Evolutionary conservation across 2,329 filamentous ascomycete species (phyloP).

Genomic region (Trichophyton equinum): DNA sequence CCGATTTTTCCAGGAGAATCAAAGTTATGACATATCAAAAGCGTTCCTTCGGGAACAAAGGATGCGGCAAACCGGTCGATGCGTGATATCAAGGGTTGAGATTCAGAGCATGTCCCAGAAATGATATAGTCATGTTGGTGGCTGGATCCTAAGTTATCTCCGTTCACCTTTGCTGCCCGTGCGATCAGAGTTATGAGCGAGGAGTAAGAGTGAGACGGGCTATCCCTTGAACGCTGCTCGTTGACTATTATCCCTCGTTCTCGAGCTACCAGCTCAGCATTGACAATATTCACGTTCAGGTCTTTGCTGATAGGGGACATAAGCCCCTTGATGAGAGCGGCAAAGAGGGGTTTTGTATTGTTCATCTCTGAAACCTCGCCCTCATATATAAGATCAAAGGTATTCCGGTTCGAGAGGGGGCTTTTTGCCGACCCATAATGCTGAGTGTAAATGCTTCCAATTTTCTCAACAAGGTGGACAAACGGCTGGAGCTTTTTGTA

Average conservation of each 20-base stretch:
- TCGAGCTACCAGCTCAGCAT: constrained; percentile 60
- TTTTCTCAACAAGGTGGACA: constrained; percentile 62
- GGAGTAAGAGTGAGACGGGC: constrained; percentile 51
- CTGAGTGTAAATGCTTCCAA: constrained; percentile 68
- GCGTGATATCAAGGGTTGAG: constrained; percentile 50
- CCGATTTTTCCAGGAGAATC: constrained; percentile 75
- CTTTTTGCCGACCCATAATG: constrained; percentile 43
- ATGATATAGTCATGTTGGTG: constrained; percentile 40
- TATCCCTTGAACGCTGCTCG: constrained; percentile 54
- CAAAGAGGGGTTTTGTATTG: constrained; percentile 67
- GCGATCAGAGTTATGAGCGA: constrained; percentile 59
- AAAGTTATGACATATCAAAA: constrained; percentile 71
- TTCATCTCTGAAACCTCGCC: constrained; percentile 58
- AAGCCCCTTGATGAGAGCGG: constrained; percentile 65
- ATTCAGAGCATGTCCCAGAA: constrained; percentile 28
- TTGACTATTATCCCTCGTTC: constrained; percentile 68
- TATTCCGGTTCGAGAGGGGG: constrained; percentile 45
- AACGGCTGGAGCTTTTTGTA: constrained; percentile 67
- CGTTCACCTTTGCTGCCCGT: constrained; percentile 22
- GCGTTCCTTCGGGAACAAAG: constrained; percentile 59
- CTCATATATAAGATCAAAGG: constrained; percentile 65
- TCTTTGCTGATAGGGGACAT: constrained; percentile 56
- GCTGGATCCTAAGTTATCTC: constrained; percentile 9
- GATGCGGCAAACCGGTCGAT: constrained; percentile 61
- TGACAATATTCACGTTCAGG: constrained; percentile 68